Percentiles rank a stretch among this genome's conserved stretches.
phyloP scores from a whole-genome alignment of 306 rosid genomes.

The Casuarina equisetifolia region DNA sequence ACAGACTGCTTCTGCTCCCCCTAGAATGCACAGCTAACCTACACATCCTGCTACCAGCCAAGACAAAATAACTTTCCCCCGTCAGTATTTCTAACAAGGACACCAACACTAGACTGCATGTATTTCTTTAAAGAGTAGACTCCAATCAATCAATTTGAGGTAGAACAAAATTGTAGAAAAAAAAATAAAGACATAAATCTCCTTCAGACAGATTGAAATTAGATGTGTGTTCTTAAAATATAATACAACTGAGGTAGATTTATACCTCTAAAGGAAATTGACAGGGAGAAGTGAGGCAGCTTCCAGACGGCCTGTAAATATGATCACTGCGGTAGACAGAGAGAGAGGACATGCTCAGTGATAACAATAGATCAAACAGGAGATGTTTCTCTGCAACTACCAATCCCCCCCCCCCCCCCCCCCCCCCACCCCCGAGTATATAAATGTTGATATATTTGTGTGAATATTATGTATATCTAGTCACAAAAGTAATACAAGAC shows the following conservation, averaged over 20 bases:
- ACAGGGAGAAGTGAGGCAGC: constrained; percentile 29
- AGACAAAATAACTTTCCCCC: constrained; percentile 2
- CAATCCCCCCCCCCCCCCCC: too few relatives aligned
- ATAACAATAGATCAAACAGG: background rate
- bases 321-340: constrained; percentile 30
- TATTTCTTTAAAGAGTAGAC: background rate
- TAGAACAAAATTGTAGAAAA: background rate
- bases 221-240: background rate
- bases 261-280: constrained; percentile 46
- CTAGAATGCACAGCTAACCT: constrained; percentile 29
- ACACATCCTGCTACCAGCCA: constrained; percentile 31
- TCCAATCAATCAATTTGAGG: background rate
- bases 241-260: constrained; percentile 12
- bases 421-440: too few relatives aligned
- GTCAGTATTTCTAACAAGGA: constrained; percentile 15
- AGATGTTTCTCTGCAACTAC: background rate
- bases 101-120: background rate
- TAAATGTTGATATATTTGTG: background rate
- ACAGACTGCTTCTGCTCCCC: constrained; percentile 26
- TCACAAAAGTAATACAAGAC: background rate
- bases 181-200: background rate
- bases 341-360: constrained; percentile 12
- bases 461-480: background rate
- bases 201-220: background rate
- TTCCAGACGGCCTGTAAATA: constrained; percentile 7